A percentile compares a stretch with the other conserved stretches of the same genome.
Conservation (phyloP, 148 eudicot species). For the Spergularia bocconei region DNA sequence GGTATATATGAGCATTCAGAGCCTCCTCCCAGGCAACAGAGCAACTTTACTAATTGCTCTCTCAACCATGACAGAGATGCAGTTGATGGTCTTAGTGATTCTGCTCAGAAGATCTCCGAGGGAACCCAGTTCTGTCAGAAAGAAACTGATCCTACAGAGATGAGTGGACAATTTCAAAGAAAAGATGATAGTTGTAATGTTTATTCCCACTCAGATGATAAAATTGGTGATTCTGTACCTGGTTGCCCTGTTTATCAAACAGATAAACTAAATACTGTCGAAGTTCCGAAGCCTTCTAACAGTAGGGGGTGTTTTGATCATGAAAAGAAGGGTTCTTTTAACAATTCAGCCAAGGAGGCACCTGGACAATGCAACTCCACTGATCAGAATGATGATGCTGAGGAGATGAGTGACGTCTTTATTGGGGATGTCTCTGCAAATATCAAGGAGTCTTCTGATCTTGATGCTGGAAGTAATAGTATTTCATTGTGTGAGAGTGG, state of each 20-base stretch:
- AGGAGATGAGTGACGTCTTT: not conserved
- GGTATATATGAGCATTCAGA: conserved; percentile 15
- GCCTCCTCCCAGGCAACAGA: conserved; percentile 8
- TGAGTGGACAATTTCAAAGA: conserved; percentile 9
- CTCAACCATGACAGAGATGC: not conserved
- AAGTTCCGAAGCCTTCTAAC: not conserved
- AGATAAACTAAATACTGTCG: not conserved
- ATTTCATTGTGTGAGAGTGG: not conserved
- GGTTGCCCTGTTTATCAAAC: not conserved
- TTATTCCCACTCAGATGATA: conserved; percentile 9
- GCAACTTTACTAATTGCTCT: conserved; percentile 2
- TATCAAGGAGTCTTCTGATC: not conserved
- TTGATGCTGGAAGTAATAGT: not conserved
- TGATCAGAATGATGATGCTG: conserved; percentile 9
- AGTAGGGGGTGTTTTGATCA: no score
- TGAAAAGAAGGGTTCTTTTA: not conserved
- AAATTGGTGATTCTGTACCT: conserved; percentile 7
- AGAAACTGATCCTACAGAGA: conserved; percentile 8
- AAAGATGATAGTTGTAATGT: not conserved
- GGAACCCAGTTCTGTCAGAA: conserved; percentile 4
- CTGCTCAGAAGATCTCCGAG: not conserved
- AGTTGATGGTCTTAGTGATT: conserved; percentile 7
- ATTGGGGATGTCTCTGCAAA: not conserved
- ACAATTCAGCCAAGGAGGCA: not conserved
- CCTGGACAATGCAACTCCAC: conserved; percentile 9